Conservation (phyloP, 768 basidiomycete genomes). For the Solioccasus polychromus region DNA sequence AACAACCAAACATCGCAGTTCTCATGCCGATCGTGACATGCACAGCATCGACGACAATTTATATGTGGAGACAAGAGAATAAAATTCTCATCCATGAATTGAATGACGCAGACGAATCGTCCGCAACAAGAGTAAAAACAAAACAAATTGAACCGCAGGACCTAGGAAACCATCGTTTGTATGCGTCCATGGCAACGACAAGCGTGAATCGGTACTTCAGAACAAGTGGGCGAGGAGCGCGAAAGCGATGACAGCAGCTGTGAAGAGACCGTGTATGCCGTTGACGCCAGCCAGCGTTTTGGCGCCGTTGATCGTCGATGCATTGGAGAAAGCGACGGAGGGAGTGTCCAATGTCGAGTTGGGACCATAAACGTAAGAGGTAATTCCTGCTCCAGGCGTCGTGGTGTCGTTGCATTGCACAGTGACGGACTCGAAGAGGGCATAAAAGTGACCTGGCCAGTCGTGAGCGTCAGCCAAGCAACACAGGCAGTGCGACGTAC, state of each 20-base stretch:
- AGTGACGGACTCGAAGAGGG: slow-evolving; percentile 56
- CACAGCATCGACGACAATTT: too few species aligned
- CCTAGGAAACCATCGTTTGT: background rate
- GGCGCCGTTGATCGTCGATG: slow-evolving; percentile 47
- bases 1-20: too few species aligned
- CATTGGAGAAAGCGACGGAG: slow-evolving; percentile 55
- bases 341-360: slow-evolving; percentile 56
- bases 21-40: too few species aligned
- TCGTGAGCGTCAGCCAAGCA: background rate
- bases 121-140: background rate
- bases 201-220: slow-evolving; percentile 17
- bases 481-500: slow-evolving; percentile 25
- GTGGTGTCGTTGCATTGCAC: slow-evolving; percentile 59
- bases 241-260: slow-evolving; percentile 11
- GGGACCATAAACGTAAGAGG: slow-evolving; percentile 62
- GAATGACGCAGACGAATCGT: too few species aligned
- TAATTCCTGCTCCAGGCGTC: slow-evolving; percentile 42
- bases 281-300: slow-evolving; percentile 6
- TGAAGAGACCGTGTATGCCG: slow-evolving; percentile 11
- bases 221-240: slow-evolving; percentile 18
- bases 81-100: too few species aligned
- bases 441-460: slow-evolving; percentile 63
- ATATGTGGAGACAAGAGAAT: too few species aligned
- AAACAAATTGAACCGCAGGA: background rate
- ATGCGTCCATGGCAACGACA: background rate